Base-by-base conservation (phyloP, 1,284 basidiomycete species). In the Boletus sp. region DNA sequence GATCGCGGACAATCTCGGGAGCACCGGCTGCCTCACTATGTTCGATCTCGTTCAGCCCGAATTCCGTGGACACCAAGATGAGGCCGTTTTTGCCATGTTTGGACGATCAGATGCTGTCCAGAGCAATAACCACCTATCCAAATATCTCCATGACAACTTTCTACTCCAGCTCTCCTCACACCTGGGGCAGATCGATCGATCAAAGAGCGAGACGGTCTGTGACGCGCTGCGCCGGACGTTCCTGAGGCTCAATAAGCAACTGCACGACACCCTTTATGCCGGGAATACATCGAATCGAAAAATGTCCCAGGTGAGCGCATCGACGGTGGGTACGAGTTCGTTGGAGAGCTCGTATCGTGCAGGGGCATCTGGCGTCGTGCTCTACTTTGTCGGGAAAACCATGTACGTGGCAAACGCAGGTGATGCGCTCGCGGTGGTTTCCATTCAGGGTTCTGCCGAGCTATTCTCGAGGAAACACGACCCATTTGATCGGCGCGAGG, bases 71-170 rank as follows among this genome's bases (percentile, higher is more conserved):
- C 79, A 81, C 59, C 83, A 86, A 50, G 85, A 89, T 68, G 93
- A 97, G 76, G 94, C 93, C n/a, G 80, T 99, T 30, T 97, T 99
- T 70, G 97, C 95, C 23, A 94, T 99, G 85, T 98, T 99, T 74
- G 96, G 94, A 35, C 84, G 89, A 2, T 81, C 88, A 4, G 84
- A 89, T 35, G 87, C 88, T 4, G 80, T 81, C n/a, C 82, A 81
- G 43, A 85, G 82, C 65, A 86, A 88, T 56, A 89, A 88, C 61
- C 77, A 78, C 30, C 75, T 91, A 27, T 84, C 91, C 16, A 95
- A 92, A 74, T 95, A 84, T 72, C 81, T 97, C 13, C 91, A 91
- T 66, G 93, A 95, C 72, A 83, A 86, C 61, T 95, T 96, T 73
- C 77, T 90, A 5, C 69, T 77, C 13, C 83, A 83, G 23, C 87